Evolutionary conservation across 163 green algal species (phyloP).

Genomic region (Scenedesmus sp.): DNA sequence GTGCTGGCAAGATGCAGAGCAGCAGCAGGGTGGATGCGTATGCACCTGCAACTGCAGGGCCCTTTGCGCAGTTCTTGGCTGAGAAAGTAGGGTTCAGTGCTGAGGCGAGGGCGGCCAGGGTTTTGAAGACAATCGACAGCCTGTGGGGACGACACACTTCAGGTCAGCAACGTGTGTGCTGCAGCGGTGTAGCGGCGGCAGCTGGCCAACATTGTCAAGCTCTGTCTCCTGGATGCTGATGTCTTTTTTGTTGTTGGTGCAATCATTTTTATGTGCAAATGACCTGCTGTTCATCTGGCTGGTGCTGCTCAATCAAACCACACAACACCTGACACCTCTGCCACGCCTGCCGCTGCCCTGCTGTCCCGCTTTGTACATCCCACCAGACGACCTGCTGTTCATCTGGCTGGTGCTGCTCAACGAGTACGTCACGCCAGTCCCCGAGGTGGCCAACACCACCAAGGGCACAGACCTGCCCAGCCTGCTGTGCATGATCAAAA

Average conservation of each 20-base stretch:
- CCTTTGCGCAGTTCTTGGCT: constrained; percentile 25
- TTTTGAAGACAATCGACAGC: constrained; percentile 32
- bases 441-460: constrained; percentile 61
- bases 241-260: no score
- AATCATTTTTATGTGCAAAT: constrained; percentile 56
- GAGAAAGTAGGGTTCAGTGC: constrained; percentile 26
- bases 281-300: constrained; percentile 84
- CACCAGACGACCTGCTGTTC: constrained; percentile 85
- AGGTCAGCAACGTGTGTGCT: background rate
- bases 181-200: background rate
- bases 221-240: no score
- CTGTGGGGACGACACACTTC: constrained; percentile 47
- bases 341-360: background rate
- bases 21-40: constrained; percentile 42
- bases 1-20: background rate
- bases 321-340: background rate
- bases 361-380: background rate
- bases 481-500: constrained; percentile 66
- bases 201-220: background rate
- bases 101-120: constrained; percentile 34
- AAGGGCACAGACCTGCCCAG: constrained; percentile 62
- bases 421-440: constrained; percentile 64
- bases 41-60: constrained; percentile 41
- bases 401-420: constrained; percentile 84
- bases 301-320: constrained; percentile 73